phyloP scores from a whole-genome alignment of 169 alveolate genomes.

The Neospora caninum region DNA sequence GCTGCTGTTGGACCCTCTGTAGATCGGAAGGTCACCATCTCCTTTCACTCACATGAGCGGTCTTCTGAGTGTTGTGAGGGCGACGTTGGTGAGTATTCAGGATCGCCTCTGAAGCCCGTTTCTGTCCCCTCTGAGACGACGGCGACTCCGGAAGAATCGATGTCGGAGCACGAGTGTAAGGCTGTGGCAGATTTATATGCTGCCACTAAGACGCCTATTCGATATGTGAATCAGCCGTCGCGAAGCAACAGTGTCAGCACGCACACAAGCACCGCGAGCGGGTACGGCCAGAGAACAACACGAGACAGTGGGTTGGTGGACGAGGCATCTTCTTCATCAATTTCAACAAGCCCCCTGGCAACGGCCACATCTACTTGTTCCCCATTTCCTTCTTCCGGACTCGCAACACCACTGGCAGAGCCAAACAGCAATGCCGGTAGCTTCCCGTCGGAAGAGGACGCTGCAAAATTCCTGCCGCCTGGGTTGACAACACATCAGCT shows the following conservation, averaged over 20 bases:
- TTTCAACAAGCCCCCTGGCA: background rate
- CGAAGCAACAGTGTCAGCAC: background rate
- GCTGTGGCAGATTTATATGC: too few relatives aligned
- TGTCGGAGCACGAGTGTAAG: too few relatives aligned
- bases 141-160: too few relatives aligned
- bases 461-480: background rate
- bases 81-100: too few relatives aligned
- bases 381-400: background rate
- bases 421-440: background rate
- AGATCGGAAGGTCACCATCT: too few relatives aligned
- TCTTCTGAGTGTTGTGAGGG: too few relatives aligned
- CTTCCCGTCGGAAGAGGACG: background rate
- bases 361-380: background rate
- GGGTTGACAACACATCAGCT: constrained; percentile 8
- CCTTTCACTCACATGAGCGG: too few relatives aligned
- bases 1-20: too few relatives aligned
- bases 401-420: background rate
- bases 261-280: background rate
- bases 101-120: too few relatives aligned
- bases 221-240: background rate
- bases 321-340: background rate
- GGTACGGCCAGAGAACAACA: background rate
- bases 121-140: too few relatives aligned
- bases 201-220: background rate
- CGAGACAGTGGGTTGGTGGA: background rate